Conservation (phyloP, 257 asterid genomes). For the Dorcoceras hygrometricum region DNA sequence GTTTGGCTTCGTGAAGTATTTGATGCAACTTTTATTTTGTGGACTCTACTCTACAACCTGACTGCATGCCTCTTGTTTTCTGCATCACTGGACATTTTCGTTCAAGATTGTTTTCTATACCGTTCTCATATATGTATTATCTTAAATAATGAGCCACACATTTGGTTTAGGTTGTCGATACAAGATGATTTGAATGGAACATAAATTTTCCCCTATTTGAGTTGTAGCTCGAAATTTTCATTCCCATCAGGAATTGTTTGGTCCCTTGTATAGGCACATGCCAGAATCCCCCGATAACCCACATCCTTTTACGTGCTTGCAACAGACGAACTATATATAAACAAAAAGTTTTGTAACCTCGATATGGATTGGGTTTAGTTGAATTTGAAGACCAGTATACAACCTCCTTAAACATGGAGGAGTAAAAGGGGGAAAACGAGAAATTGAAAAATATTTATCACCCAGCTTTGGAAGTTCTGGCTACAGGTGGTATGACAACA, state of each 20-base stretch:
- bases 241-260: neutral
- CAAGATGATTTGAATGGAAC: neutral
- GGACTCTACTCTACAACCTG: slow-evolving; percentile 14
- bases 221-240: neutral
- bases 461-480: slow-evolving; percentile 48
- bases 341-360: neutral
- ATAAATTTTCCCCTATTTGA: neutral
- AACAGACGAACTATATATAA: neutral
- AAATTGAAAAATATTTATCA: too few relatives aligned
- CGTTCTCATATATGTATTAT: neutral
- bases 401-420: neutral
- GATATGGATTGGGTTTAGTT: neutral
- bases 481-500: slow-evolving; percentile 42
- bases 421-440: neutral
- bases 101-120: neutral
- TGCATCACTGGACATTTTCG: neutral
- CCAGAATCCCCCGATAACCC: neutral
- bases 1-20: slow-evolving; percentile 7
- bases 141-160: neutral
- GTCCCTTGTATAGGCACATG: too few relatives aligned
- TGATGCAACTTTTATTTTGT: slow-evolving; percentile 3
- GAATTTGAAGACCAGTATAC: neutral
- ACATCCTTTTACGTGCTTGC: neutral
- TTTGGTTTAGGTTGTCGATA: neutral
- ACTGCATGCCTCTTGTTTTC: neutral